Evolutionary conservation across 164 flowering plant species (phyloP).

Genomic region (Berberis thunbergii): DNA sequence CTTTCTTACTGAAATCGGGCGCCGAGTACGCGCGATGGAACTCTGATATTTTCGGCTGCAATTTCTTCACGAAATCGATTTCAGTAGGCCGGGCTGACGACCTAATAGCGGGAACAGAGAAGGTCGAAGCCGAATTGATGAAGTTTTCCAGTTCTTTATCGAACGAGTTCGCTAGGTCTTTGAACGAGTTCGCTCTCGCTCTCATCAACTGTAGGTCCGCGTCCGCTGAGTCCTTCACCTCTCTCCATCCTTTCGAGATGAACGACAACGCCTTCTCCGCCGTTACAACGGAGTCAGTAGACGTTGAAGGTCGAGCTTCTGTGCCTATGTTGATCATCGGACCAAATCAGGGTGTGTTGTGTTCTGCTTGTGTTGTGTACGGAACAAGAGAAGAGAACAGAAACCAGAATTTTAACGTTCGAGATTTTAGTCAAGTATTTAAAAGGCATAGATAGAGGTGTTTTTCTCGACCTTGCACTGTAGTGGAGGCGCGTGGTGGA

Average conservation of each 20-base stretch:
- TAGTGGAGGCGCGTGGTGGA: too few relatives aligned
- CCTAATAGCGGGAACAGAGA: constrained; percentile 32
- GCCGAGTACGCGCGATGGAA: constrained; percentile 60
- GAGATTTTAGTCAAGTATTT: too few relatives aligned
- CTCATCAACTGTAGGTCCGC: constrained; percentile 58
- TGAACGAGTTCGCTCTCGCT: constrained; percentile 53
- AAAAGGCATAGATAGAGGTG: too few relatives aligned
- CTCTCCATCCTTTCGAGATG: constrained; percentile 60
- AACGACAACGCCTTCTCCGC: constrained; percentile 43
- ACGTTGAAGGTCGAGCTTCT: constrained; percentile 21
- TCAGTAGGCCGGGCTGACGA: constrained; percentile 27
- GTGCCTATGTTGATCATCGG: constrained; percentile 21
- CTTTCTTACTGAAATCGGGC: constrained; percentile 58
- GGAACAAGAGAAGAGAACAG: not conserved
- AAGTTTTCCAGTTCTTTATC: constrained; percentile 69
- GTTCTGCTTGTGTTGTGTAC: not conserved
- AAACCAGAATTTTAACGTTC: too few relatives aligned
- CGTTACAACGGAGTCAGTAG: constrained; percentile 13
- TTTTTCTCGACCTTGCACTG: too few relatives aligned
- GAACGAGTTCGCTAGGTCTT: constrained; percentile 55
- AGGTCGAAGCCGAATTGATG: constrained; percentile 34
- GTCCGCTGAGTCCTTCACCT: constrained; percentile 60
- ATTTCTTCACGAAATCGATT: constrained; percentile 56
- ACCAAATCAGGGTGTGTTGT: not conserved
- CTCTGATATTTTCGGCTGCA: constrained; percentile 65